Conservation (phyloP, 345 rosid genomes). For the Moricandia arvensis region DNA sequence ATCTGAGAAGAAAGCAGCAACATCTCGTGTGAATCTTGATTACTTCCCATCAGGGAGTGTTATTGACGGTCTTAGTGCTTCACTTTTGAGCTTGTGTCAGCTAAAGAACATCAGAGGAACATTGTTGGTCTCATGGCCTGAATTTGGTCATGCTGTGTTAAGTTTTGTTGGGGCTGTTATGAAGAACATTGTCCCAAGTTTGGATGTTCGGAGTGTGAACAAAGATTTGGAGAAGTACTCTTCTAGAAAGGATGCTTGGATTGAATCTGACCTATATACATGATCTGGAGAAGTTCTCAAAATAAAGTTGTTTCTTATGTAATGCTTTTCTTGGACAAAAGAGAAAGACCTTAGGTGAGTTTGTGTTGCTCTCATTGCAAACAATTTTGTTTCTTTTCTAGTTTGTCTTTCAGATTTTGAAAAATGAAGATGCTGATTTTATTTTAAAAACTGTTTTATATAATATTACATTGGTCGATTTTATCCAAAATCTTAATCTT, state of each 20-base stretch:
- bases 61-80: conserved; percentile 83
- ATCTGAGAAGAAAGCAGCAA: conserved; percentile 47
- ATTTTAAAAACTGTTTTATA: no score
- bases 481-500: no score
- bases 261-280: conserved; percentile 23
- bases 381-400: no score
- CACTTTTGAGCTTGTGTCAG: conserved; percentile 73
- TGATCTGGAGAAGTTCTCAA: no score
- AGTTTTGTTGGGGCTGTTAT: conserved; percentile 50
- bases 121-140: conserved; percentile 79
- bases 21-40: conserved; percentile 49
- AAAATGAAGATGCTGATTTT: no score
- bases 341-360: no score
- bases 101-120: conserved; percentile 69
- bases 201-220: conserved; percentile 31
- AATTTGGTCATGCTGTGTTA: conserved; percentile 49
- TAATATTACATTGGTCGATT: no score
- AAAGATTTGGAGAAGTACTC: conserved; percentile 31
- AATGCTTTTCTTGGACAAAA: no score
- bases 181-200: conserved; percentile 46
- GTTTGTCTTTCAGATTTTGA: no score
- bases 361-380: no score
- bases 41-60: conserved; percentile 91
- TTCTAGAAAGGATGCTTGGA: conserved; percentile 30
- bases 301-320: no score